Percentiles rank a stretch among this genome's conserved stretches.
Conservation (phyloP, 768 basidiomycete species). For the Cystofilobasidium bisporidii region DNA sequence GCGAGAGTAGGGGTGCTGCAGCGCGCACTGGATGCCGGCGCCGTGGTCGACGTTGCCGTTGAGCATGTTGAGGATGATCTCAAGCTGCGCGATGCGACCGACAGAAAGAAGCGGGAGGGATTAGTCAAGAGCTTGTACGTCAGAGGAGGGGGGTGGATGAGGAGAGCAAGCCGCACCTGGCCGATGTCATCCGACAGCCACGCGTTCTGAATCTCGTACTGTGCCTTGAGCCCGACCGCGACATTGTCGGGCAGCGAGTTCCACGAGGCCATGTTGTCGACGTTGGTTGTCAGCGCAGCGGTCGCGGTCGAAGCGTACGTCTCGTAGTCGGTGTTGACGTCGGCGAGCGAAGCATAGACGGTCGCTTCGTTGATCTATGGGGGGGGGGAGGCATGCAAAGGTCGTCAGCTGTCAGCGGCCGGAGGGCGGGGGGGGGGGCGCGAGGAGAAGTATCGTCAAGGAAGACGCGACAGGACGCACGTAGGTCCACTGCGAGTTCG, state of each 20-base stretch:
- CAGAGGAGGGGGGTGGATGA: too few relatives aligned
- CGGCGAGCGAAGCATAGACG: constrained; percentile 17
- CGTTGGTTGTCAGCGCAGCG: constrained; percentile 3
- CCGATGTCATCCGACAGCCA: constrained; percentile 33
- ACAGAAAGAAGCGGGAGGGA: neutral
- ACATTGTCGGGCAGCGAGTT: constrained; percentile 33
- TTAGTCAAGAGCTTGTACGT: too few relatives aligned
- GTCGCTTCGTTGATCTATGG: constrained; percentile 15
- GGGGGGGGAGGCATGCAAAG: neutral
- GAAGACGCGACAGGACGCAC: neutral
- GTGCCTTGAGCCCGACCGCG: constrained; percentile 33
- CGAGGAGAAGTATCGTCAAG: neutral
- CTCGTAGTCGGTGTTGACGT: constrained; percentile 16
- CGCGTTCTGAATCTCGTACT: constrained; percentile 35
- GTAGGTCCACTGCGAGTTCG: constrained; percentile 22
- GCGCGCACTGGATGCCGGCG: constrained; percentile 54
- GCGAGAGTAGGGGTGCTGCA: constrained; percentile 55
- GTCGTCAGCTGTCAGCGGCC: too few relatives aligned
- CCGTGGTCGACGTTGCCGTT: constrained; percentile 31
- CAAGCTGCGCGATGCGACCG: constrained; percentile 33
- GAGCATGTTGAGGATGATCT: constrained; percentile 38
- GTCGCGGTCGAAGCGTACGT: constrained; percentile 21
- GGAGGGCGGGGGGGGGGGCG: neutral
- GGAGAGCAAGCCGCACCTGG: constrained; percentile 13
- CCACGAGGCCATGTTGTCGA: constrained; percentile 33